These are phyloP conservation scores for Psilocybe azurescens DNA, from an alignment of 768 basidiomycete species.

Conservation along the genomic window DNA sequence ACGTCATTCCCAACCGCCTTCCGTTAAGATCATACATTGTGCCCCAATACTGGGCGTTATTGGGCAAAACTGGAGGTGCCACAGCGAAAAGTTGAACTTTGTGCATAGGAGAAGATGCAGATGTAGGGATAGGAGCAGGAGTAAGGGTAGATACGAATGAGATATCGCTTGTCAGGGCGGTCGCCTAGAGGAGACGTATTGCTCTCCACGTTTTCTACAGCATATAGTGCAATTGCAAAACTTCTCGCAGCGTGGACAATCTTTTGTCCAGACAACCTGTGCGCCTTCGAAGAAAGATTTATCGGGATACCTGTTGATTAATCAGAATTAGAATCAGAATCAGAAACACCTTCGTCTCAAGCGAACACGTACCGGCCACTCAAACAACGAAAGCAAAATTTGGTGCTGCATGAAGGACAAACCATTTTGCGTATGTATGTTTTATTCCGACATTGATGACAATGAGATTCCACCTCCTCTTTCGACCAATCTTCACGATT, in stretches of 20 bases:
- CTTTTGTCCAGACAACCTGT: conserved; percentile 24
- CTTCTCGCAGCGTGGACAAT: conserved; percentile 50
- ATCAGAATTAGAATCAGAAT: neutral
- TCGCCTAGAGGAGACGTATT: conserved; percentile 34
- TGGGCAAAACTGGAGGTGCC: neutral
- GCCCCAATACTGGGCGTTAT: conserved; percentile 32
- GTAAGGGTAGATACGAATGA: conserved; percentile 1
- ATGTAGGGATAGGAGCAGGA: neutral
- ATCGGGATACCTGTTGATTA: conserved; percentile 31
- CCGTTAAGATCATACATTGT: conserved; percentile 35
- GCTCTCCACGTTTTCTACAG: conserved; percentile 48
- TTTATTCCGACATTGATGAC: conserved; percentile 23
- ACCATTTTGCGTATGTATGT: conserved; percentile 16
- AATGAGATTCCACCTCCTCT: neutral
- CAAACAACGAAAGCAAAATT: conserved; percentile 21
- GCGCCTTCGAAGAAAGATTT: conserved; percentile 22
- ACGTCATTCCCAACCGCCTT: conserved; percentile 31
- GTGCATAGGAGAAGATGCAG: neutral
- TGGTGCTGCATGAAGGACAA: conserved; percentile 23
- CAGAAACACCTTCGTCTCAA: neutral
- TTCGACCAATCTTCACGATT: neutral
- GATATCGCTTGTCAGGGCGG: conserved; percentile 5
- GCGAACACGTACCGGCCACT: conserved; percentile 20
- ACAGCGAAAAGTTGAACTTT: neutral
- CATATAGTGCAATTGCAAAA: conserved; percentile 57